A percentile compares a stretch with the other conserved stretches of the same genome.
Evolutionary conservation across 345 rosid species (phyloP).

Genomic region (Pugionium cornutum): DNA sequence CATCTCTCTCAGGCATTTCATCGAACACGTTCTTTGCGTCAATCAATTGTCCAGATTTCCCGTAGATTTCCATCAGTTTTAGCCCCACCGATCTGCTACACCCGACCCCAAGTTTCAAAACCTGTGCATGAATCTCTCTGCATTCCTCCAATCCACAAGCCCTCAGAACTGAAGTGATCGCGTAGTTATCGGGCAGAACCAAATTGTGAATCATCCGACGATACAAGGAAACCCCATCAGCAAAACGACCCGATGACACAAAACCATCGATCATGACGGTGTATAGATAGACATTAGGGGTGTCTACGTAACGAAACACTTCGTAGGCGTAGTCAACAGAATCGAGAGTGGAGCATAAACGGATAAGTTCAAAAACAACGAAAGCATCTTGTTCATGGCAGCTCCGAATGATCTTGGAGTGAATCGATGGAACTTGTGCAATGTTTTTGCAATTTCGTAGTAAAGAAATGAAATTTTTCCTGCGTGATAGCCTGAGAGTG

Average conservation of each 20-base stretch:
- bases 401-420: constrained; percentile 47
- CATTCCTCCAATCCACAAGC: constrained; percentile 50
- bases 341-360: constrained; percentile 46
- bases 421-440: constrained; percentile 29
- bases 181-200: constrained; percentile 54
- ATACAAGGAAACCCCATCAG: constrained; percentile 50
- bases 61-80: constrained; percentile 52
- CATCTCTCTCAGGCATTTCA: constrained; percentile 57
- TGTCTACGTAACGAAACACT: constrained; percentile 44
- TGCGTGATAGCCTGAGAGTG: constrained; percentile 17
- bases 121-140: constrained; percentile 56
- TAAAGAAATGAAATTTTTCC: constrained; percentile 23
- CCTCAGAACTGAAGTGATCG: constrained; percentile 50
- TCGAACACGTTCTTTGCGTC: constrained; percentile 54
- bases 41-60: constrained; percentile 45
- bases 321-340: constrained; percentile 51
- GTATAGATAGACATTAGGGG: constrained; percentile 59
- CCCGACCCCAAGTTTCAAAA: constrained; percentile 55
- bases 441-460: constrained; percentile 31
- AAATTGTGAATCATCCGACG: constrained; percentile 45
- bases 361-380: constrained; percentile 60
- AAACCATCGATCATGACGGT: constrained; percentile 63
- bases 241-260: constrained; percentile 43
- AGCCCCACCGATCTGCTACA: constrained; percentile 48
- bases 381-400: constrained; percentile 53